Evolutionary conservation across 2,329 filamentous ascomycete genomes (phyloP).

Genomic region (Seiridium cupressi): DNA sequence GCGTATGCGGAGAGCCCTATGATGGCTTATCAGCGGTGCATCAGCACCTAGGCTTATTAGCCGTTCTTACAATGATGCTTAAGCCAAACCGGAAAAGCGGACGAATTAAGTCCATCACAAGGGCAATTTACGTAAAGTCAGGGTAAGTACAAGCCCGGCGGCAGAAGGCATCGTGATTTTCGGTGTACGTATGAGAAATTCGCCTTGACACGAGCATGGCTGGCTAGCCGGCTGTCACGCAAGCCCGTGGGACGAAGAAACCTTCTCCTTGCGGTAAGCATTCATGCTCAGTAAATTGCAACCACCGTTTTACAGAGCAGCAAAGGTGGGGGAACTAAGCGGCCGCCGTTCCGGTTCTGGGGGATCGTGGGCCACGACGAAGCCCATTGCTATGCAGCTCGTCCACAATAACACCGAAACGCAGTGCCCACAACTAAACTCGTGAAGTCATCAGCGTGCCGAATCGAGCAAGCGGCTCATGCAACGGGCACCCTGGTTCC

Average conservation of each 20-base stretch:
- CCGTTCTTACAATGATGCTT: neutral
- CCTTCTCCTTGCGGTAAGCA: too few species aligned
- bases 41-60: neutral
- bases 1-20: neutral
- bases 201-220: neutral
- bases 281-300: too few species aligned
- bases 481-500: neutral
- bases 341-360: too few species aligned
- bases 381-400: neutral
- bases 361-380: too few species aligned
- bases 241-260: too few species aligned
- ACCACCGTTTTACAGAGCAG: too few species aligned
- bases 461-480: neutral
- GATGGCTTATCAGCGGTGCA: neutral
- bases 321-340: too few species aligned
- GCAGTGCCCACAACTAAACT: neutral
- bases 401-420: neutral
- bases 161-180: neutral
- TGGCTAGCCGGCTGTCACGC: too few species aligned
- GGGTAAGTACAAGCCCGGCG: neutral
- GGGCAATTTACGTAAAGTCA: slow-evolving; percentile 3
- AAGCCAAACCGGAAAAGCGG: neutral
- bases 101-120: neutral
- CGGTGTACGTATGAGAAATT: neutral
- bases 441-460: neutral